These are phyloP conservation scores for Hymenoscyphus fructigenus DNA, from an alignment of 2,329 filamentous ascomycete genomes.

Conservation along the genomic window DNA sequence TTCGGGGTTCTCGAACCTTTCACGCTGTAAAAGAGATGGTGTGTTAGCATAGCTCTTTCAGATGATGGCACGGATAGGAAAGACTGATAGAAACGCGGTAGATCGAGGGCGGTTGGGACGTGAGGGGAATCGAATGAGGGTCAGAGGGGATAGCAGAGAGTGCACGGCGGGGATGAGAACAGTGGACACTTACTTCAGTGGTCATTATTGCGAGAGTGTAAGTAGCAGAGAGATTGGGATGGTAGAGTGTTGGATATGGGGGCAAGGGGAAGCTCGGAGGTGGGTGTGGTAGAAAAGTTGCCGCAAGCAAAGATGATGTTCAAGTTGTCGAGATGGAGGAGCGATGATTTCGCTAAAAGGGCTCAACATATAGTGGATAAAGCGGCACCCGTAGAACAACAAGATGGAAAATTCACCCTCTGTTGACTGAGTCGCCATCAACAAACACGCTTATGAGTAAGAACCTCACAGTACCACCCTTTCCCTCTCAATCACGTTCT, in stretches of 20 bases:
- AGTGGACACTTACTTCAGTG: constrained; percentile 37
- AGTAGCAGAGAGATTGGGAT: constrained; percentile 13
- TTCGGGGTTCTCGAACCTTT: constrained; percentile 33
- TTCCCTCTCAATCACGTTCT: too few relatives aligned
- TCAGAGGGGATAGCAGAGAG: constrained; percentile 16
- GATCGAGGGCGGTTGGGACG: constrained; percentile 27
- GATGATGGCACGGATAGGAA: constrained; percentile 13
- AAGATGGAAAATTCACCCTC: not conserved
- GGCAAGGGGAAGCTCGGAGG: constrained; percentile 16
- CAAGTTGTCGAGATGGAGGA: constrained; percentile 3
- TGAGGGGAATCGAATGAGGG: constrained; percentile 27
- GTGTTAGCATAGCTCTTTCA: constrained; percentile 26
- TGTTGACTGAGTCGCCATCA: not conserved
- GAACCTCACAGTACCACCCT: too few relatives aligned
- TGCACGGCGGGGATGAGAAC: constrained; percentile 15
- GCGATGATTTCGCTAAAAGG: not conserved
- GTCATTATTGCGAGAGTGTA: constrained; percentile 33
- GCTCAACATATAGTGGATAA: not conserved
- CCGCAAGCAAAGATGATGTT: constrained; percentile 5
- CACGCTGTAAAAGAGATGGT: constrained; percentile 31
- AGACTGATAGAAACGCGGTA: constrained; percentile 25
- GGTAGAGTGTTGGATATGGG: constrained; percentile 10
- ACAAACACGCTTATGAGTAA: too few relatives aligned
- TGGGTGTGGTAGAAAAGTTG: not conserved
- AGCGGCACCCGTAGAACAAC: not conserved